Base-by-base conservation (phyloP, 305 asterid genomes). In the Solanum hybrid region DNA sequence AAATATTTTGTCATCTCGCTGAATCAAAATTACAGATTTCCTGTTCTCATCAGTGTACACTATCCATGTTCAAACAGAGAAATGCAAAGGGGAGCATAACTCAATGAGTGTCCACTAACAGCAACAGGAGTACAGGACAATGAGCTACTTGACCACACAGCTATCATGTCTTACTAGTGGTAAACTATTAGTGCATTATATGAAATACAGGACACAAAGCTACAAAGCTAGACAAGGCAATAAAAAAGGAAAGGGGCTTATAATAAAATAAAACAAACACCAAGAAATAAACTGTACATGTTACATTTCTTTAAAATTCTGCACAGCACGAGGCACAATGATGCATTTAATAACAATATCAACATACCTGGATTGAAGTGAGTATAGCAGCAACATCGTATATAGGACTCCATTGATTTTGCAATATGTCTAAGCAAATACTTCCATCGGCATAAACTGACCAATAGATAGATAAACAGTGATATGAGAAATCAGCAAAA, bases 401-500 rank as follows among this genome's bases (percentile, higher is more conserved):
- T 26, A 89, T 89, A 37, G 91, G 91, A 79, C 91, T 89, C 91
- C 91, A 89, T 26, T 89, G 89, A 51, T 89, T 89, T 79, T 89
- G 91, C 82, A 89, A 82, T 51, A 89, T 89, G 79, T 89, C 89
- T 87, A 89, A 38, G 87, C 91, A 89, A 10, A 89, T 89, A 69
- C 91, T 89, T 79, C 91, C 91, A 78, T 89, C 89, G 2, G 91
- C 89, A 31, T 89, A 89, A 79, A 89, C 91, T 89, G 89, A 24
- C 31, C 64, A 89, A 86, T 24, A 51, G 37, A 79, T 16, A 75
- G 60, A 78, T 24, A 88, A 86, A 37, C 69, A 26, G 69, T 12
- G 29, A 76, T 75, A 79, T 40, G 32, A 79, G 40, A 56, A 56
- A 36, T 56, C 64, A 88, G 79, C 46, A n/a, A 78, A 20, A 24